Base-by-base conservation (phyloP, 345 rosid genomes). In the Bruguiera sexangula region DNA sequence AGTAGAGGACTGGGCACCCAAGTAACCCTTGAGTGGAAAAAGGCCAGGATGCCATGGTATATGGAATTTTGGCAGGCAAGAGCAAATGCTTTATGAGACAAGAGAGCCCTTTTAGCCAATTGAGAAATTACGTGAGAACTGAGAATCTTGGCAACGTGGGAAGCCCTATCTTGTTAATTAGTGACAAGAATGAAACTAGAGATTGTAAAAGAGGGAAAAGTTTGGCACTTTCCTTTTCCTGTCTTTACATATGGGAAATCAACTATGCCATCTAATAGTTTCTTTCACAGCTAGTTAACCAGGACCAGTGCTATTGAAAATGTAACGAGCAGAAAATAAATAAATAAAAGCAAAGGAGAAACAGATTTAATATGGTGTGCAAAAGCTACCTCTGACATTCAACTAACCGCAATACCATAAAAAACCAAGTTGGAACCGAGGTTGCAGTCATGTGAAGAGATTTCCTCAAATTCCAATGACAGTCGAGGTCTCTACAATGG, bases 121-220 rank as follows among this genome's bases (percentile, higher is more conserved):
- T 67, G 31, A 48, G 62, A 60, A 67, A 55, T 67, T 69, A 55
- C 72, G 61, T 69, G 50, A 64, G 55, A 55, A 63, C 36, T 30
- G 69, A 75, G 77, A 77, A 71, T 66, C 60, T 60, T 66, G 61
- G 51, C 69, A 62, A 66, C 51, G 24, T 65, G 66, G 43, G 69
- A 68, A 32, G 67, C 72, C 77, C 71, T 48, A 37, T 74, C 79
- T 60, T 70, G 32, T 24, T 56, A 16, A 51, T 43, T 57, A 18
- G 58, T 43, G 52, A 63, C 58, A 70, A 68, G 66, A 70, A 62
- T 79, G 76, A 43, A 53, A 68, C 24, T 57, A 43, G 46, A 65
- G 24, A 68, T 62, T 63, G 55, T 50, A 62, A 52, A 65, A 51
- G 55, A 20, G 60, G 48, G 34, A 52, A 66, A 73, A 76, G 59